Base-by-base conservation (phyloP, 805 yeast genomes). In the Torulaspora gathmanii region DNA sequence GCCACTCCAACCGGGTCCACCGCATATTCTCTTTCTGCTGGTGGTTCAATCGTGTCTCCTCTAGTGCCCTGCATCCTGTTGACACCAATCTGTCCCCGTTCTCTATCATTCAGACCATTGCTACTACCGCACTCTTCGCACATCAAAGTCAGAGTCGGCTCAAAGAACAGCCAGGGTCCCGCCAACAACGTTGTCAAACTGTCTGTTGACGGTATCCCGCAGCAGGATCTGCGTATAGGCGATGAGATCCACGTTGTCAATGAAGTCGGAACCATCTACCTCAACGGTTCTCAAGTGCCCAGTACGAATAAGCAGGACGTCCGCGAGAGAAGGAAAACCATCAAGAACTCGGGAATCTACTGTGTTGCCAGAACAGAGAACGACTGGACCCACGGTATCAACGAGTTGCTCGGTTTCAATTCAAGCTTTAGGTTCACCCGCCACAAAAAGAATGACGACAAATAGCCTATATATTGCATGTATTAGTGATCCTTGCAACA, bases 1-100 rank as follows among this genome's bases (percentile, higher is more conserved):
- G 75, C 93, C 2, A 86, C 97, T 0, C 98, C 98, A 13, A 90
- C 97, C 0, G 98, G 98, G 0, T 86, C 95, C 8, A 90, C 97
- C 0, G 96, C 97, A 0, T 90, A 90, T 60, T 86, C 95, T 0
- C 69, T 90, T 42, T 78, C 87, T 23, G 79, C 95, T 1, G 97
- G 98, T 11, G 98, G 98, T 1, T 80, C 95, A 11, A 90, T 90
- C 47, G 91, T 87, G 1, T 95, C 90, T 52, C 97, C 98, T 0
- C 68, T 81, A 42, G 95, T 90, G 7, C 83, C 88, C 12, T 83
- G 93, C 49, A 82, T 87, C 9, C 68, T 90, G 37, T 64, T 90
- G 26, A 86, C 96, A 0, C 97, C 97, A 9, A 86, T 90, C 40
- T 89, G 96, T 60, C 97, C 98, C 6, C 68, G 96, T 46, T 85